These are phyloP conservation scores for Mycena maculata DNA, from an alignment of 768 basidiomycete genomes.

Conservation along the genomic window DNA sequence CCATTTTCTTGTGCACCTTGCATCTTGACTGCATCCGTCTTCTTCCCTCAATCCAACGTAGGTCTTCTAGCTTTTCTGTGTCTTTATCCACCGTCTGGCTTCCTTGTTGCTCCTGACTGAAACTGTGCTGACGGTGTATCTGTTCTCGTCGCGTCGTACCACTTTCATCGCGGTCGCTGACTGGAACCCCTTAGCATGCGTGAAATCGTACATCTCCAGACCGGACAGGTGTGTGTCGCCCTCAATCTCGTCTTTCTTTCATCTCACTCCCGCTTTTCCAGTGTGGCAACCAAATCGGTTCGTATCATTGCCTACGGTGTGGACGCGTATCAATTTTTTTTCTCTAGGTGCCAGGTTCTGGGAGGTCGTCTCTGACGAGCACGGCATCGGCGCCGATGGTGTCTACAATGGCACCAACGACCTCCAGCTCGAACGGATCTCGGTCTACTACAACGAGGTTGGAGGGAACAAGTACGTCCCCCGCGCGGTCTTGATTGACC, in stretches of 20 bases:
- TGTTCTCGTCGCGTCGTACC: slow-evolving; percentile 56
- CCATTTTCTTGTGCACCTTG: slow-evolving; percentile 24
- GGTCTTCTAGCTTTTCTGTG: neutral
- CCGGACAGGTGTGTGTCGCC: slow-evolving; percentile 82
- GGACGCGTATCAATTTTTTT: slow-evolving; percentile 31
- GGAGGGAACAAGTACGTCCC: slow-evolving; percentile 98
- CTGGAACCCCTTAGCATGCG: slow-evolving; percentile 81
- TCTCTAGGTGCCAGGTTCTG: slow-evolving; percentile 90
- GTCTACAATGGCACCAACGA: slow-evolving; percentile 93
- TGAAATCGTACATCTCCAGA: slow-evolving; percentile 99
- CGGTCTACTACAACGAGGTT: slow-evolving; percentile 98
- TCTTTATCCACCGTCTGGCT: neutral
- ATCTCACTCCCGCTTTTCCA: slow-evolving; percentile 46
- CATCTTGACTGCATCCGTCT: slow-evolving; percentile 23
- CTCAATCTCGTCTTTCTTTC: slow-evolving; percentile 39
- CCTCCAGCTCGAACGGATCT: slow-evolving; percentile 96
- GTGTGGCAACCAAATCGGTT: slow-evolving; percentile 99
- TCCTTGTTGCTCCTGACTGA: neutral
- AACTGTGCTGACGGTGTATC: slow-evolving; percentile 10
- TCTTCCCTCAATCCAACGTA: slow-evolving; percentile 13
- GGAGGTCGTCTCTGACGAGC: slow-evolving; percentile 99
- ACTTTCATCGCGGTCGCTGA: slow-evolving; percentile 48
- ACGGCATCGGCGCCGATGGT: slow-evolving; percentile 95
- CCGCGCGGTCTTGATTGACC: slow-evolving; percentile 95
- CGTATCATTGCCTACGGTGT: slow-evolving; percentile 44